Evolutionary conservation across 2,329 filamentous ascomycete species (phyloP).

Genomic region (Stagonosporopsis vannaccii): DNA sequence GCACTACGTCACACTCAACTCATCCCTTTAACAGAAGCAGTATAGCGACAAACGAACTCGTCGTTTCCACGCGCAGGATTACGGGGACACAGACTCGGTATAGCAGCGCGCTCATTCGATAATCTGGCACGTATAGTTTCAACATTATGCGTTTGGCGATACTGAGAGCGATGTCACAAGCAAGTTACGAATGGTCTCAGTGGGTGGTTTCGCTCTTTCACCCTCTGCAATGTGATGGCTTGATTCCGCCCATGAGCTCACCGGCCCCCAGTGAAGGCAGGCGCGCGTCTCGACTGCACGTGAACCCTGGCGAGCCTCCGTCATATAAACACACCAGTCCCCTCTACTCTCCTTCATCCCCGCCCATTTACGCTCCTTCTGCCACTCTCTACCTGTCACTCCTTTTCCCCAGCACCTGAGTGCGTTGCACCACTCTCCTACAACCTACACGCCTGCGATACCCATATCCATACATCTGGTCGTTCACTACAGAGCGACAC

Average conservation of each 20-base stretch:
- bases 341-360: slow-evolving; percentile 1
- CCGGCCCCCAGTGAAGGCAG: slow-evolving; percentile 10
- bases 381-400: slow-evolving; percentile 9
- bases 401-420: slow-evolving; percentile 5
- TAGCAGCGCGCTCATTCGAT: not conserved
- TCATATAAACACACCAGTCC: slow-evolving; percentile 14
- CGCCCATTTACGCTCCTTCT: slow-evolving; percentile 20
- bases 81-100: slow-evolving; percentile 6
- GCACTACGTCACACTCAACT: slow-evolving; percentile 10
- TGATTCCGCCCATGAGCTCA: not conserved
- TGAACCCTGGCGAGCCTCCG: slow-evolving; percentile 2
- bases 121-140: not conserved
- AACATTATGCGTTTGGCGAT: not conserved
- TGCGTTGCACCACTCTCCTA: slow-evolving; percentile 10
- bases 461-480: slow-evolving; percentile 14
- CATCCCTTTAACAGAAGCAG: not conserved
- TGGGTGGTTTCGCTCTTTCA: not conserved
- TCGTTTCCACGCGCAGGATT: not conserved
- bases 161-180: not conserved
- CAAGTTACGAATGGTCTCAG: not conserved
- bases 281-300: slow-evolving; percentile 7
- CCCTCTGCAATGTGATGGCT: not conserved
- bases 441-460: slow-evolving; percentile 23
- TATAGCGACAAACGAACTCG: slow-evolving; percentile 2
- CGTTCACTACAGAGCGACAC: slow-evolving; percentile 13